Percentiles rank a stretch among this genome's conserved stretches.
These are phyloP conservation scores for Tripidium arundinaceum DNA, from an alignment of 202 grass and related monocot species.

Conservation along the genomic window DNA sequence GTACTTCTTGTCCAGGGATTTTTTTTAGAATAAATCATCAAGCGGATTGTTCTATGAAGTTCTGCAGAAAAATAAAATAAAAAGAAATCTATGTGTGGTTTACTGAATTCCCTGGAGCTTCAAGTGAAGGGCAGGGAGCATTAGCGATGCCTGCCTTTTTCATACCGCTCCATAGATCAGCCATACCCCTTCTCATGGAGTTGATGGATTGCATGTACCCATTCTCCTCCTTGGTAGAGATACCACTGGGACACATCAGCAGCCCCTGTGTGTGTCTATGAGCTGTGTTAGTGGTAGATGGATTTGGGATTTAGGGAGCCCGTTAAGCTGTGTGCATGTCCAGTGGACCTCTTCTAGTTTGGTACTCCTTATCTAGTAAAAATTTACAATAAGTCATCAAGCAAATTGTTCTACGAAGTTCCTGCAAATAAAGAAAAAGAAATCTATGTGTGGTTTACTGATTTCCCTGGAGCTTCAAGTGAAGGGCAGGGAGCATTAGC, in stretches of 20 bases:
- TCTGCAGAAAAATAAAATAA: background rate
- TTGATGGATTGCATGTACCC: background rate
- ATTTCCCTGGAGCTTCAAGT: too few species aligned
- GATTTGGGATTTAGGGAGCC: too few species aligned
- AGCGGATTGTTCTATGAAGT: background rate
- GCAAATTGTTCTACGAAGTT: too few species aligned
- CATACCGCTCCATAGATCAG: constrained; percentile 31
- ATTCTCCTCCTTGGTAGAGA: background rate
- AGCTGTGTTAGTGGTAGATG: background rate
- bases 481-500: too few species aligned
- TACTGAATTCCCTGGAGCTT: constrained; percentile 43
- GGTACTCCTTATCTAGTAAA: too few species aligned
- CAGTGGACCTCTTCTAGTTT: too few species aligned
- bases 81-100: background rate
- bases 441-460: too few species aligned
- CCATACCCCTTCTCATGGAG: background rate
- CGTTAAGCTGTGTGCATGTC: too few species aligned
- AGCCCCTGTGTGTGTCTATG: background rate
- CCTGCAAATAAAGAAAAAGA: too few species aligned
- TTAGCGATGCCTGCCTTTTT: constrained; percentile 68
- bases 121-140: constrained; percentile 68
- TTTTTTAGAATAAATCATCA: background rate
- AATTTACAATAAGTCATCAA: too few species aligned
- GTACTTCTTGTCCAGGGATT: background rate
- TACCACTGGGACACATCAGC: background rate